These are phyloP conservation scores for Moniliophthora roreri DNA, from an alignment of 1,284 basidiomycete species.

Conservation along the genomic window DNA sequence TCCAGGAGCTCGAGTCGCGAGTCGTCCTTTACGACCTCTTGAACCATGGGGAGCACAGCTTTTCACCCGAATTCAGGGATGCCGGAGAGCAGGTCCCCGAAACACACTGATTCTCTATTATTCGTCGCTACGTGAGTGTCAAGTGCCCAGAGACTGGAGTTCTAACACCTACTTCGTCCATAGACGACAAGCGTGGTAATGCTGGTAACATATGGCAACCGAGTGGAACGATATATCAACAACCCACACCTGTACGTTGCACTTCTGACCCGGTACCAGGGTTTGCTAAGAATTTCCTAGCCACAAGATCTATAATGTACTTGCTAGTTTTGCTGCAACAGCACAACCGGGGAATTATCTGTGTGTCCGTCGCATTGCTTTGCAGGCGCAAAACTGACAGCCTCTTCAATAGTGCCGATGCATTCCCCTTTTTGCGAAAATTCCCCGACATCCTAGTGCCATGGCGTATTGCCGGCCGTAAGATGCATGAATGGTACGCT, in stretches of 20 bases:
- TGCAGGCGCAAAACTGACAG: background rate
- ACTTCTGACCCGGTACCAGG: background rate
- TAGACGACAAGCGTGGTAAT: conserved; percentile 5
- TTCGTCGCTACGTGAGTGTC: conserved; percentile 2
- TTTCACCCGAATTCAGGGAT: background rate
- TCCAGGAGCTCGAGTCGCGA: conserved; percentile 1
- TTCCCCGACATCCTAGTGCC: background rate
- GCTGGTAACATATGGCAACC: background rate
- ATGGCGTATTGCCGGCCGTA: background rate
- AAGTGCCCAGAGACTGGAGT: too few species aligned
- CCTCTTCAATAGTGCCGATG: background rate
- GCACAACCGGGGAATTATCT: conserved; percentile 1
- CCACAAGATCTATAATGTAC: background rate
- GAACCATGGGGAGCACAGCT: background rate
- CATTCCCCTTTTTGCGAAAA: conserved; percentile 2
- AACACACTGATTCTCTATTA: background rate
- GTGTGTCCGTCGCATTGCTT: background rate
- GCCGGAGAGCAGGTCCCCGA: background rate
- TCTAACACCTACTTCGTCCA: background rate
- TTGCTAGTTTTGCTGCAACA: background rate
- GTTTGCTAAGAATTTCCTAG: background rate
- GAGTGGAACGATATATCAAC: background rate
- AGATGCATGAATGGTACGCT: conserved; percentile 2
- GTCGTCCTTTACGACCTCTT: conserved; percentile 1
- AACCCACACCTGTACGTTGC: background rate